Evolutionary conservation across 2,329 filamentous ascomycete species (phyloP).

Genomic region (Sporothrix protearum): DNA sequence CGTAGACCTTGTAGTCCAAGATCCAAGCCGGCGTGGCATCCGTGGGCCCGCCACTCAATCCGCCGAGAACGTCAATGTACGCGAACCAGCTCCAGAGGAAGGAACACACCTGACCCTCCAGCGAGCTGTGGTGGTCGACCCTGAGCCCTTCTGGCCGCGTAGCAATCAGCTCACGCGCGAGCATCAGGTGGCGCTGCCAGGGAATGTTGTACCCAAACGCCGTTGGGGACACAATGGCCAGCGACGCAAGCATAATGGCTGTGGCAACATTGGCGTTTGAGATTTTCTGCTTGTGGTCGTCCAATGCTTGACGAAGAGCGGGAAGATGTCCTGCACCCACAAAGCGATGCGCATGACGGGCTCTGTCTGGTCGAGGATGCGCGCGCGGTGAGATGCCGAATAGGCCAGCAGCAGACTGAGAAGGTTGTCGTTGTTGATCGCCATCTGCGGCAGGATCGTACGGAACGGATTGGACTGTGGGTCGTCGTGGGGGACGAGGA

Average conservation of each 20-base stretch:
- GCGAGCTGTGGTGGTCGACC: slow-evolving; percentile 48
- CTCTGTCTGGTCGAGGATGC: slow-evolving; percentile 68
- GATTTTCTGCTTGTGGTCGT: slow-evolving; percentile 58
- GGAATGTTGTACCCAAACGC: slow-evolving; percentile 76
- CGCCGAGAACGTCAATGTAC: slow-evolving; percentile 76
- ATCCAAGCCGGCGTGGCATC: slow-evolving; percentile 51
- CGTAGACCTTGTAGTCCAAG: slow-evolving; percentile 50
- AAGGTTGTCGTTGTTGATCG: slow-evolving; percentile 65
- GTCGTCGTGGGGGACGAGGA: slow-evolving; percentile 51
- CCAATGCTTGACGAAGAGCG: slow-evolving; percentile 63
- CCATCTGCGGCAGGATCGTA: slow-evolving; percentile 56
- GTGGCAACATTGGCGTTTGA: slow-evolving; percentile 73
- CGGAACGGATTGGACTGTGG: slow-evolving; percentile 52
- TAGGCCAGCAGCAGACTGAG: slow-evolving; percentile 76
- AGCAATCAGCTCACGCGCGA: slow-evolving; percentile 72
- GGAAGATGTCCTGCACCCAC: slow-evolving; percentile 78
- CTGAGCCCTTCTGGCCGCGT: slow-evolving; percentile 49
- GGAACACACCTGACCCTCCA: slow-evolving; percentile 59
- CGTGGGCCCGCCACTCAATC: slow-evolving; percentile 57
- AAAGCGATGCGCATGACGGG: slow-evolving; percentile 73
- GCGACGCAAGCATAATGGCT: slow-evolving; percentile 77
- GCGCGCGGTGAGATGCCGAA: slow-evolving; percentile 77
- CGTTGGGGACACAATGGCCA: slow-evolving; percentile 79
- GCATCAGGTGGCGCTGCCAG: slow-evolving; percentile 75
- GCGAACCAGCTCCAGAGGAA: slow-evolving; percentile 81